A percentile compares a stretch with the other conserved stretches of the same genome.
These are phyloP conservation scores for Xerophyta viscosa DNA, from an alignment of 106 monocot genomes.

Conservation along the genomic window DNA sequence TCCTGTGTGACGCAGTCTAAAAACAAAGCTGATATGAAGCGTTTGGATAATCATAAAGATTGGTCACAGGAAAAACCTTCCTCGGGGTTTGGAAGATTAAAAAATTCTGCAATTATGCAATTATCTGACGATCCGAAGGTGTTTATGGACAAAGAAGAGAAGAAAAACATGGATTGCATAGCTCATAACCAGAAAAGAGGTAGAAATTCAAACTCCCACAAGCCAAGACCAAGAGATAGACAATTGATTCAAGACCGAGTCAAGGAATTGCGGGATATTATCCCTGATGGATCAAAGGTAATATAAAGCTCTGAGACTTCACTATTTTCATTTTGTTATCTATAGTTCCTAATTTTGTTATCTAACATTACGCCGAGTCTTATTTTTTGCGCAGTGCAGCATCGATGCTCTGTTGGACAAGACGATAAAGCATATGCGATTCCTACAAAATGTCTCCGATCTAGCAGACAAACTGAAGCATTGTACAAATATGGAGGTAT, in stretches of 20 bases:
- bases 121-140: slow-evolving; percentile 17
- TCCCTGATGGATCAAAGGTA: slow-evolving; percentile 77
- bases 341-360: not conserved
- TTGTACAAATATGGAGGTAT: slow-evolving; percentile 29
- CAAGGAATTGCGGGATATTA: slow-evolving; percentile 70
- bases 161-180: not conserved
- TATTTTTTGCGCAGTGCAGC: slow-evolving; percentile 62
- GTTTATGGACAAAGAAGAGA: slow-evolving; percentile 11
- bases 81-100: slow-evolving; percentile 5
- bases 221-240: slow-evolving; percentile 73
- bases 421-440: slow-evolving; percentile 75
- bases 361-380: too few species aligned
- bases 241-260: slow-evolving; percentile 92
- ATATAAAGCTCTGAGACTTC: too few species aligned
- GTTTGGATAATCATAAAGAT: slow-evolving; percentile 16
- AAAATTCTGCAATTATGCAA: slow-evolving; percentile 7
- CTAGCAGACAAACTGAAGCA: slow-evolving; percentile 55
- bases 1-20: slow-evolving; percentile 29
- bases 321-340: too few species aligned
- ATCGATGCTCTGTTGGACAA: slow-evolving; percentile 68
- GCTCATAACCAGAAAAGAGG: slow-evolving; percentile 19
- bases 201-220: slow-evolving; percentile 15
- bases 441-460: slow-evolving; percentile 54
- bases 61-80: slow-evolving; percentile 3
- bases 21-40: slow-evolving; percentile 11